Evolutionary conservation across 768 basidiomycete species (phyloP).

Genomic region (Nidularia sp.): DNA sequence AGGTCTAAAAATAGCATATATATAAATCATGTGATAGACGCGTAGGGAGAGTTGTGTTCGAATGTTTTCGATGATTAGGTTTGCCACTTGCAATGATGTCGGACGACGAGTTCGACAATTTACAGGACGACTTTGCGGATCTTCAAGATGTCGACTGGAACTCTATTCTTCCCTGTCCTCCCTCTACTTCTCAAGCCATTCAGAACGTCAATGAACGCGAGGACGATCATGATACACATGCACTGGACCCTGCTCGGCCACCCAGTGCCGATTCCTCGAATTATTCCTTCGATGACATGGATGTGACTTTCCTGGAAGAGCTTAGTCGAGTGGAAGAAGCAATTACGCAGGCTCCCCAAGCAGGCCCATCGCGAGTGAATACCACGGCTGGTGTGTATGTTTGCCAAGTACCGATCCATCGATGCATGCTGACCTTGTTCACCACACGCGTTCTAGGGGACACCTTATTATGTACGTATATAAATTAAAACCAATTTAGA

Average conservation of each 20-base stretch:
- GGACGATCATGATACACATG: neutral
- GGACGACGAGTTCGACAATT: conserved; percentile 48
- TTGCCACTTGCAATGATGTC: conserved; percentile 17
- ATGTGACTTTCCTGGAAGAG: conserved; percentile 31
- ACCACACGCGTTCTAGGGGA: too few species aligned
- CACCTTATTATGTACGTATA: too few species aligned
- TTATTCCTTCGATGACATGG: conserved; percentile 21
- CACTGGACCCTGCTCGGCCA: conserved; percentile 4
- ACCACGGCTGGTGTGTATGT: neutral
- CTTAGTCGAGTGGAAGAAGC: conserved; percentile 44
- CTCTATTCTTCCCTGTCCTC: conserved; percentile 20
- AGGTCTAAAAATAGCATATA: neutral
- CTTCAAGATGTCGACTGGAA: conserved; percentile 48
- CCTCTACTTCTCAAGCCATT: neutral
- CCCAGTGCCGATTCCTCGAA: conserved; percentile 7
- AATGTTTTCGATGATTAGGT: neutral
- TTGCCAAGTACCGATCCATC: too few species aligned
- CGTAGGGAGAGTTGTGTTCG: neutral
- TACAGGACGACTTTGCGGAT: conserved; percentile 51
- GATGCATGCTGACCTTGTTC: too few species aligned
- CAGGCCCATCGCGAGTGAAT: neutral
- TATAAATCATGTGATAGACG: conserved; percentile 1
- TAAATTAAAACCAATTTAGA: too few species aligned
- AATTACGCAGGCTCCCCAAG: conserved; percentile 8
- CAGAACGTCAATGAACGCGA: neutral